Evolutionary conservation across 768 basidiomycete genomes (phyloP).

Genomic region (Phylloporus sp.): DNA sequence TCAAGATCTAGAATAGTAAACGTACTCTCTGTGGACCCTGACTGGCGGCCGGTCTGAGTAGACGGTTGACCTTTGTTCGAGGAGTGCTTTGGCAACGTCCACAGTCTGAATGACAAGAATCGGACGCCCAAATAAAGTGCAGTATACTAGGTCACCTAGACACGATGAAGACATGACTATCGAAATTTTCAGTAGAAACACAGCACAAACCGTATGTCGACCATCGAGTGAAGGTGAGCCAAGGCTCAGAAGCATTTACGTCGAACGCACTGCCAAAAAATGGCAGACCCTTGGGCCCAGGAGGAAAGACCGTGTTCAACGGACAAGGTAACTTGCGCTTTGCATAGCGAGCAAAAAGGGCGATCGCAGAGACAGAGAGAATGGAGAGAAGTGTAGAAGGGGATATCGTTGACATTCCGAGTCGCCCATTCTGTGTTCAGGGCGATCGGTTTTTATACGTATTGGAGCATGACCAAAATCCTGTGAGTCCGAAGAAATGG

Average conservation of each 20-base stretch:
- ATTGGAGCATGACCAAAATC: neutral
- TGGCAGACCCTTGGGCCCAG: slow-evolving; percentile 30
- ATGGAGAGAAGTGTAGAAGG: slow-evolving; percentile 6
- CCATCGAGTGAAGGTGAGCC: slow-evolving; percentile 34
- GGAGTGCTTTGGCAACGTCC: slow-evolving; percentile 29
- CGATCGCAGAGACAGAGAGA: slow-evolving; percentile 4
- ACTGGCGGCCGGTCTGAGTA: slow-evolving; percentile 38
- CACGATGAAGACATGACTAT: neutral
- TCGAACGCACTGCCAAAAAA: slow-evolving; percentile 27
- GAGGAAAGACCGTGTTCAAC: slow-evolving; percentile 20
- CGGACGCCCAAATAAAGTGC: slow-evolving; percentile 29
- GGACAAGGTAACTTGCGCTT: slow-evolving; percentile 6
- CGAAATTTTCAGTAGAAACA: neutral
- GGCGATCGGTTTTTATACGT: slow-evolving; percentile 15
- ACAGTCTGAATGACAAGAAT: slow-evolving; percentile 32
- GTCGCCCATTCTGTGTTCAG: neutral
- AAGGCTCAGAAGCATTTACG: slow-evolving; percentile 24
- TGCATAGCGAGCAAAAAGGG: slow-evolving; percentile 8
- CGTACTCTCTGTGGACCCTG: slow-evolving; percentile 24
- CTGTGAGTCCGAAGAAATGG: neutral
- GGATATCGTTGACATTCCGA: slow-evolving; percentile 5
- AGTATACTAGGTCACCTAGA: slow-evolving; percentile 30
- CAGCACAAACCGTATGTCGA: slow-evolving; percentile 19
- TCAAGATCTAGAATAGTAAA: neutral
- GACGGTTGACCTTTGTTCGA: slow-evolving; percentile 33